Evolutionary conservation across 1,139 yeast genomes (phyloP).

Genomic region (Arxiozyma bovina): DNA sequence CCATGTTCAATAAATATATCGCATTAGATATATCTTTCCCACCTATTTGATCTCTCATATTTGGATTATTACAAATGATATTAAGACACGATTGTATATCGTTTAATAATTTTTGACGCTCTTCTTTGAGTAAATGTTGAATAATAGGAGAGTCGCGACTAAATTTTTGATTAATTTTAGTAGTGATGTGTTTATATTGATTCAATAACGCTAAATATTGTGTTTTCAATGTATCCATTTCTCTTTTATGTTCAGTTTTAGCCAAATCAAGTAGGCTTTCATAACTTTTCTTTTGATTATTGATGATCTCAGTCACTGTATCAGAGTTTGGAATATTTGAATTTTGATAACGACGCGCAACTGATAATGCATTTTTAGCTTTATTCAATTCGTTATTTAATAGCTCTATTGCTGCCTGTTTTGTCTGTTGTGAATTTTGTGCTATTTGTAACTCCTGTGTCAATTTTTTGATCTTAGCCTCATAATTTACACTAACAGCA

Average conservation of each 20-base stretch:
- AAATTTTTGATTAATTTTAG: not conserved
- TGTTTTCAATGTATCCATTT: not conserved
- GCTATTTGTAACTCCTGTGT: not conserved
- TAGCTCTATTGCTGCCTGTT: not conserved
- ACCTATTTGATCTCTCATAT: not conserved
- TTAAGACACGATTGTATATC: not conserved
- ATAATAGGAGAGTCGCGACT: not conserved
- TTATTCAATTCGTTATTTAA: not conserved
- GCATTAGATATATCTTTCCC: conserved; percentile 1
- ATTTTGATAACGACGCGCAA: not conserved
- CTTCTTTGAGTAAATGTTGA: not conserved
- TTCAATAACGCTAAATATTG: not conserved
- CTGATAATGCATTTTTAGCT: not conserved
- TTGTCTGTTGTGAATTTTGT: not conserved
- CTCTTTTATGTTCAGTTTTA: not conserved
- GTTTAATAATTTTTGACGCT: not conserved
- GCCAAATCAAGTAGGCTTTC: not conserved
- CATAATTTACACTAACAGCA: not conserved
- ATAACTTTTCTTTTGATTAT: not conserved
- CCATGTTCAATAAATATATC: conserved; percentile 1
- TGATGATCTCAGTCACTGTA: not conserved
- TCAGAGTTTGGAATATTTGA: not conserved
- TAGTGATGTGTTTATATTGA: not conserved
- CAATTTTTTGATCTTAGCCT: not conserved
- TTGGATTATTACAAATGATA: not conserved